Evolutionary conservation across 75 land plant species (phyloP).

Genomic region (Isoetes taiwanensis): DNA sequence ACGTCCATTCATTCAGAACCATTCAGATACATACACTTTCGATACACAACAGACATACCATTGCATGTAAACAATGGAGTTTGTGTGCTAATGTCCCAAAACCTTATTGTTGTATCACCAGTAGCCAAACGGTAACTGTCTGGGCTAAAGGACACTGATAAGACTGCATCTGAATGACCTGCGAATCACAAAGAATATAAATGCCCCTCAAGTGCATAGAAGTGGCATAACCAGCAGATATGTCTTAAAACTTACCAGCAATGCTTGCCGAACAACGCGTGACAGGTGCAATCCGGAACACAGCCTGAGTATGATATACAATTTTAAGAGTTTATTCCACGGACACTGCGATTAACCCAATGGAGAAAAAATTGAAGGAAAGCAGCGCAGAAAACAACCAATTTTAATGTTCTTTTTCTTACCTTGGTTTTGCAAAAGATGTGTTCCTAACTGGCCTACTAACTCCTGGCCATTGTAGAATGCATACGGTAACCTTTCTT

Average conservation of each 20-base stretch:
- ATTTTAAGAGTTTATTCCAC: slow-evolving; percentile 20
- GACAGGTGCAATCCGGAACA: slow-evolving; percentile 23
- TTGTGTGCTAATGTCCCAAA: slow-evolving; percentile 95
- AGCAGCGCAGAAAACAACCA: no score
- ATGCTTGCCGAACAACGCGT: slow-evolving; percentile 27
- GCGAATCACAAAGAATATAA: no score
- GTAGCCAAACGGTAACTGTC: slow-evolving; percentile 85
- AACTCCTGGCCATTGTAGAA: slow-evolving; percentile 91
- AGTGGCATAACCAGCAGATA: no score
- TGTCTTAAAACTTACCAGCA: slow-evolving; percentile 21
- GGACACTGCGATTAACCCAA: no score
- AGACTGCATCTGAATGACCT: slow-evolving; percentile 94
- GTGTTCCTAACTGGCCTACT: slow-evolving; percentile 49
- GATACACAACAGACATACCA: slow-evolving; percentile 25
- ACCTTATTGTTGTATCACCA: slow-evolving; percentile 89
- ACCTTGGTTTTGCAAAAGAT: slow-evolving; percentile 82
- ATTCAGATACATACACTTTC: background rate
- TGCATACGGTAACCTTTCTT: slow-evolving; percentile 88
- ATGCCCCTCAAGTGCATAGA: no score
- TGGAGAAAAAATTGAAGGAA: no score
- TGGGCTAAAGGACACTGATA: slow-evolving; percentile 92
- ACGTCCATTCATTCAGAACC: background rate
- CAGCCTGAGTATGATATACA: slow-evolving; percentile 26
- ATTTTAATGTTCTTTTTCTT: background rate
- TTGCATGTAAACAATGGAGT: slow-evolving; percentile 75